Base-by-base conservation (phyloP, 208 protist species). In the Balamuthia mandrillaris region DNA sequence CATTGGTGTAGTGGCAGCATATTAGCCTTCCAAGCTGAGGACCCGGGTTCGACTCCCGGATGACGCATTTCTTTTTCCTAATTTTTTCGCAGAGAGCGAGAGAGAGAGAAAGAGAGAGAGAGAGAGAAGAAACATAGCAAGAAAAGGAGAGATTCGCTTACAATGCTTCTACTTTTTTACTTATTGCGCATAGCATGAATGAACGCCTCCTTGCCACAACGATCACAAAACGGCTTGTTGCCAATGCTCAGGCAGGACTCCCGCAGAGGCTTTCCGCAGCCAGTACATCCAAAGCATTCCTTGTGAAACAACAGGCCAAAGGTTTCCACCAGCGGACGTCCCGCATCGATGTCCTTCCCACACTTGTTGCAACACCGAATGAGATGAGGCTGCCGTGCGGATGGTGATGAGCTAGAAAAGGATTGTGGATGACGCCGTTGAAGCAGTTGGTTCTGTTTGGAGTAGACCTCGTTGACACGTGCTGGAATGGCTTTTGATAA, bases 141-240 rank as follows among this genome's bases (percentile, higher is more conserved):
- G n/a, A n/a, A n/a, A n/a, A n/a, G n/a, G n/a, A n/a, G n/a, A n/a
- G n/a, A n/a, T n/a, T n/a, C n/a, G n/a, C n/a, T n/a, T n/a, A n/a
- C n/a, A n/a, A n/a, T n/a, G n/a, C n/a, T n/a, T 66, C 12, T 66
- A 24, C 58, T 21, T 75, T 31, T 39, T 16, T 75, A 51, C 27
- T 21, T 6, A 16, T 21, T 3, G 7, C 51, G 70, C 10, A 33
- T 79, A 47, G 51, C 45, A 47, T 37, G 70, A 60, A 70, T 68
- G 72, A 86, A 86, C 29, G 68, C 85, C 81, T 88, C 51, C 49
- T 79, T 77, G 47, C 81, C 81, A 37, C 81, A 86, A 2, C 41
- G 41, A 47, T 86, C 81, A 31, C 81, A 86, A 54, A 79, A 66
- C 35, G 63, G 63, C 81, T 79, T 86, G 52, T 75, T 56, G 10